phyloP scores from a whole-genome alignment of 1,284 basidiomycete genomes.

The Phlebopus sp. region DNA sequence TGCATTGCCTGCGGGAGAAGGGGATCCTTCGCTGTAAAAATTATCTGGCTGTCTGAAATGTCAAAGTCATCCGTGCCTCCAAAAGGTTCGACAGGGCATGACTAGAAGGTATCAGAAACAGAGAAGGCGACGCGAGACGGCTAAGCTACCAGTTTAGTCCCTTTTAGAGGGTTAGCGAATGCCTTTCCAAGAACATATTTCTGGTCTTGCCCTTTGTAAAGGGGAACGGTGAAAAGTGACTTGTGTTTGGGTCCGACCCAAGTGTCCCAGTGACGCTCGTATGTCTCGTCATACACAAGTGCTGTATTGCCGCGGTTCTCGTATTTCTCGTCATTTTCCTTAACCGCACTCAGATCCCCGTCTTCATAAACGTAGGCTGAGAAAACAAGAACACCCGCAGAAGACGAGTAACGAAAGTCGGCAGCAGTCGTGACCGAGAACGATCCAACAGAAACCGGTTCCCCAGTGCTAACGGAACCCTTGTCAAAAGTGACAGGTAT shows the following conservation, averaged over 20 bases:
- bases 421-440: conserved; percentile 65
- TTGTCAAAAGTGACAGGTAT: conserved; percentile 45
- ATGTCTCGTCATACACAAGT: conserved; percentile 75
- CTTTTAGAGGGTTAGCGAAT: conserved; percentile 61
- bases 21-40: conserved; percentile 86
- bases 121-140: not conserved
- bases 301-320: conserved; percentile 72
- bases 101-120: conserved; percentile 37
- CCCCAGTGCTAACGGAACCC: conserved; percentile 31
- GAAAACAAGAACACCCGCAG: conserved; percentile 61
- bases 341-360: conserved; percentile 64
- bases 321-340: conserved; percentile 66
- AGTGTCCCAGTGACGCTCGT: conserved; percentile 86
- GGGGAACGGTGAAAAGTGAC: conserved; percentile 63
- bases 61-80: conserved; percentile 77
- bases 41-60: conserved; percentile 62
- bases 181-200: conserved; percentile 53
- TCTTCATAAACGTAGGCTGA: conserved; percentile 77
- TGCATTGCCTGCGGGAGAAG: conserved; percentile 70
- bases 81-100: conserved; percentile 79
- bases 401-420: conserved; percentile 65
- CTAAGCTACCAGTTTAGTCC: conserved; percentile 59
- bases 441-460: conserved; percentile 45
- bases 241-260: conserved; percentile 76
- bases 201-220: conserved; percentile 44